phyloP scores from a whole-genome alignment of 345 rosid species.

The Odontarrhena argentea region DNA sequence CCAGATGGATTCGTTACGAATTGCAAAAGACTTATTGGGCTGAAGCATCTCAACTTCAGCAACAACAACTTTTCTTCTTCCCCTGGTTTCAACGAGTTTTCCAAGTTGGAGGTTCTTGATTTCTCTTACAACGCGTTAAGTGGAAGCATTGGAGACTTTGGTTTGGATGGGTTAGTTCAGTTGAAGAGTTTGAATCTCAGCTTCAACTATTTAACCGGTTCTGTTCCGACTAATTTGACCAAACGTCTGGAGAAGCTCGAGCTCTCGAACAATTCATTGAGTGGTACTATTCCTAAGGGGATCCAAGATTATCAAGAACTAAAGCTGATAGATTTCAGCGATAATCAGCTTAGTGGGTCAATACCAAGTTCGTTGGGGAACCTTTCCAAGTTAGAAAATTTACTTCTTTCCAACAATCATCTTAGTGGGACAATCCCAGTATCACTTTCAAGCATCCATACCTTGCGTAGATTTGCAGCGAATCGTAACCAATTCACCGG shows the following conservation, averaged over 20 bases:
- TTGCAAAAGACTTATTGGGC: slow-evolving; percentile 51
- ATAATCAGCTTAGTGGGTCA: slow-evolving; percentile 49
- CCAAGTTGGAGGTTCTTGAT: slow-evolving; percentile 59
- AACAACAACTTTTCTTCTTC: slow-evolving; percentile 44
- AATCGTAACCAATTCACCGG: slow-evolving; percentile 54
- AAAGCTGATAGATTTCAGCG: slow-evolving; percentile 55
- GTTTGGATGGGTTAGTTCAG: slow-evolving; percentile 53
- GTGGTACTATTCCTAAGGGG: slow-evolving; percentile 52
- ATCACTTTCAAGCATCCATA: slow-evolving; percentile 45
- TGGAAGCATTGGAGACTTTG: slow-evolving; percentile 42
- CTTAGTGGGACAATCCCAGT: slow-evolving; percentile 54
- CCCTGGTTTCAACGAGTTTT: slow-evolving; percentile 55
- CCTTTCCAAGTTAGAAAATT: slow-evolving; percentile 50
- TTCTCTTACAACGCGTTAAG: slow-evolving; percentile 49
- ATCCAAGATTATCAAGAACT: slow-evolving; percentile 46
- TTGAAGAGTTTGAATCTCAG: slow-evolving; percentile 56
- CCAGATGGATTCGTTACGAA: slow-evolving; percentile 48
- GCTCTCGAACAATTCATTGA: slow-evolving; percentile 48
- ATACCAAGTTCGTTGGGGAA: slow-evolving; percentile 55
- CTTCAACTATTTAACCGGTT: slow-evolving; percentile 43
- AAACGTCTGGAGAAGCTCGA: slow-evolving; percentile 50
- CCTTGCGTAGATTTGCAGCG: slow-evolving; percentile 62
- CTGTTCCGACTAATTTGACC: slow-evolving; percentile 50
- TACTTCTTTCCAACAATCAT: slow-evolving; percentile 56
- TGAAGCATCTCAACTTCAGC: slow-evolving; percentile 62